Conservation (phyloP, 306 rosid species). For the Cicer cuneatum region DNA sequence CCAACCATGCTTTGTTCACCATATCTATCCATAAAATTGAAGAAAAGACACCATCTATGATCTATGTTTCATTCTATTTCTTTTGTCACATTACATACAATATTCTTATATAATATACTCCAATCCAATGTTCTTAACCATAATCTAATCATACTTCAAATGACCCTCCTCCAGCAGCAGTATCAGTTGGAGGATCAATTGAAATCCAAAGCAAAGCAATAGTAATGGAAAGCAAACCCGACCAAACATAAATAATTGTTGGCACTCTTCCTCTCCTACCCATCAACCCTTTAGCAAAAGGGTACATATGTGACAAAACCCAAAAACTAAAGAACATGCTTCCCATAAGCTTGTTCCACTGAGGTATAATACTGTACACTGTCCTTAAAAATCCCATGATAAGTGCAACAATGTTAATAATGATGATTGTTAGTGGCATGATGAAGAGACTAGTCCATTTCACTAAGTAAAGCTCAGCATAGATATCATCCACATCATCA, state of each 20-base stretch:
- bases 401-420: conserved; percentile 58
- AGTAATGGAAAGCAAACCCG: conserved; percentile 74
- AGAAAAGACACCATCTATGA: not conserved
- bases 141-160: conserved; percentile 38
- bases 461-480: conserved; percentile 76
- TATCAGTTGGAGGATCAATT: conserved; percentile 61
- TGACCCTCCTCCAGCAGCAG: conserved; percentile 15
- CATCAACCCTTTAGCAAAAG: conserved; percentile 89
- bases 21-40: not conserved
- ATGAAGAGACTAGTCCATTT: conserved; percentile 86
- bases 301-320: conserved; percentile 90
- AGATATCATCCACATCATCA: conserved; percentile 65
- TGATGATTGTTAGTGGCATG: conserved; percentile 71
- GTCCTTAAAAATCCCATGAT: conserved; percentile 74
- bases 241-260: conserved; percentile 76
- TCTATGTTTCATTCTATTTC: not conserved
- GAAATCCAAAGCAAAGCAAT: conserved; percentile 75
- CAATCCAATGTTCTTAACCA: not conserved
- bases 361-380: conserved; percentile 73
- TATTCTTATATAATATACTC: not conserved
- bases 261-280: conserved; percentile 86
- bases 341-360: conserved; percentile 74
- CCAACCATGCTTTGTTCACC: not conserved
- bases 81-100: not conserved
- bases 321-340: conserved; percentile 79